phyloP scores from a whole-genome alignment of 257 asterid species.

The Osmanthus fragrans region DNA sequence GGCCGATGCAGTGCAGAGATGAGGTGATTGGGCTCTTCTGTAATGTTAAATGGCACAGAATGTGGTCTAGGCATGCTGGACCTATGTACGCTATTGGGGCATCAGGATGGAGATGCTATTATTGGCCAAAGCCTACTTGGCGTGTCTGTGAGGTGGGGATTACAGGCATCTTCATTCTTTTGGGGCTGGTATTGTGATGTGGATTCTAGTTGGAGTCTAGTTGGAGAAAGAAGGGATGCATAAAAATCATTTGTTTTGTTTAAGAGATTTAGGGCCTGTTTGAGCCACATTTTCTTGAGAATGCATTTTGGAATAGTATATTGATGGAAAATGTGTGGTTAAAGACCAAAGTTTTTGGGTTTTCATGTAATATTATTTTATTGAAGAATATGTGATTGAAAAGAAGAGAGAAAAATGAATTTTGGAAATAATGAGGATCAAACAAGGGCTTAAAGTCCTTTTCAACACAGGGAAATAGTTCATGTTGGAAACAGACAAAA shows the following conservation, averaged over 20 bases:
- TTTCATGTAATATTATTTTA: too few species aligned
- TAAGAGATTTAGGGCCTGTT: background rate
- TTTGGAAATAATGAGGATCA: too few species aligned
- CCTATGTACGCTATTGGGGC: background rate
- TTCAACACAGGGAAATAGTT: too few species aligned
- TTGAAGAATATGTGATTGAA: too few species aligned
- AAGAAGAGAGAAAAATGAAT: too few species aligned
- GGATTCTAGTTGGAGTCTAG: background rate
- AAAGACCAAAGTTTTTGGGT: too few species aligned
- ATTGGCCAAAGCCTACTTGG: background rate
- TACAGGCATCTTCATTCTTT: background rate
- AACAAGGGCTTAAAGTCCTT: background rate
- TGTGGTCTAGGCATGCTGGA: background rate
- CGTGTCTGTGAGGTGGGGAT: background rate
- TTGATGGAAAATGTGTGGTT: too few species aligned
- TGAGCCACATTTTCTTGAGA: too few species aligned
- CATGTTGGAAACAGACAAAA: background rate
- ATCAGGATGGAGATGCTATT: background rate
- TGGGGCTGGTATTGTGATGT: background rate
- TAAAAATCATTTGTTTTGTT: background rate
- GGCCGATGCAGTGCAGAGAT: background rate
- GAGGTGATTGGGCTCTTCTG: background rate
- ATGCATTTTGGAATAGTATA: too few species aligned
- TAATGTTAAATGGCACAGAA: background rate
- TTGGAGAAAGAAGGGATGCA: background rate